Evolutionary conservation across 371 early-diverging fungal genomes (phyloP).

Genomic region (Rhizomucor pusillus): DNA sequence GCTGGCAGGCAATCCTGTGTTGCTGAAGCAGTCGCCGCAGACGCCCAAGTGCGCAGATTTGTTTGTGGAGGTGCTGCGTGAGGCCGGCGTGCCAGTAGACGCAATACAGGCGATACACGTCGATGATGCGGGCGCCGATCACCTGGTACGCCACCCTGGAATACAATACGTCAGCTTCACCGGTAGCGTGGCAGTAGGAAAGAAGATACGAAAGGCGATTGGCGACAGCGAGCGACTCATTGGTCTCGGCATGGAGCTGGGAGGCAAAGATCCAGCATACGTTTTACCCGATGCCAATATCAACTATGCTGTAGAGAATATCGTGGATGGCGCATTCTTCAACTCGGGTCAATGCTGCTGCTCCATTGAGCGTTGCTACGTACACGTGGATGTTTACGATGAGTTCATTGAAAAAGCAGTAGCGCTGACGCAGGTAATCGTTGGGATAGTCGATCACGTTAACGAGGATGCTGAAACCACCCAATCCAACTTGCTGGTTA

Average conservation of each 20-base stretch:
- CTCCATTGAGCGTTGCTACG: slow-evolving; percentile 81
- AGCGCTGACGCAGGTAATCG: slow-evolving; percentile 60
- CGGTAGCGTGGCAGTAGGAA: slow-evolving; percentile 78
- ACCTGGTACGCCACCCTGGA: slow-evolving; percentile 55
- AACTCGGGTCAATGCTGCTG: slow-evolving; percentile 89
- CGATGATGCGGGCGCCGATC: slow-evolving; percentile 52
- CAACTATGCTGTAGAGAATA: slow-evolving; percentile 67
- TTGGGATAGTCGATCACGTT: too few species aligned
- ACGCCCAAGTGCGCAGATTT: slow-evolving; percentile 77
- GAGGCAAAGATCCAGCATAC: slow-evolving; percentile 88
- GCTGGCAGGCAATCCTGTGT: slow-evolving; percentile 76
- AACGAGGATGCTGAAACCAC: too few species aligned
- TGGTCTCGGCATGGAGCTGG: slow-evolving; percentile 81
- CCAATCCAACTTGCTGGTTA: too few species aligned
- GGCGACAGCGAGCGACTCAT: slow-evolving; percentile 61
- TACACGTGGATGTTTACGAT: slow-evolving; percentile 75
- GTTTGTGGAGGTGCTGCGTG: slow-evolving; percentile 61
- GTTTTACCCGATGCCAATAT: slow-evolving; percentile 77
- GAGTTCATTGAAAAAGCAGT: slow-evolving; percentile 68
- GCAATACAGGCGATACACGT: slow-evolving; percentile 69
- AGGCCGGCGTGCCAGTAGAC: slow-evolving; percentile 70
- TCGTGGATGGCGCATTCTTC: slow-evolving; percentile 83
- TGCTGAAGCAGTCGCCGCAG: slow-evolving; percentile 83
- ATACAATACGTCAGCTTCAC: slow-evolving; percentile 79
- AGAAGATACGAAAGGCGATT: slow-evolving; percentile 59